A percentile compares a stretch with the other conserved stretches of the same genome.
phyloP scores from a whole-genome alignment of 179 eudicot genomes.

The Actinidia arguta region DNA sequence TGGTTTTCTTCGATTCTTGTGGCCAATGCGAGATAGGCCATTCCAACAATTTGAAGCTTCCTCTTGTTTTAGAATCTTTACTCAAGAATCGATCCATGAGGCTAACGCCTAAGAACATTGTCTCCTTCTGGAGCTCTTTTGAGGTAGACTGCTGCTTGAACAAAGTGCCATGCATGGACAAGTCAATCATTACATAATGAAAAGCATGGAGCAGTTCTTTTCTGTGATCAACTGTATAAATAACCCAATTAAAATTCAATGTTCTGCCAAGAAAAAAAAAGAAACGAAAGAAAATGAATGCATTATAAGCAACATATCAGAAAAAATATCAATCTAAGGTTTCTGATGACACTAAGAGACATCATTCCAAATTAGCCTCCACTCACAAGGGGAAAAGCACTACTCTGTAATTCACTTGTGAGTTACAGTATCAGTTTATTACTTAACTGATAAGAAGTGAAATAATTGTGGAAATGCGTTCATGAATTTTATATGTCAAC shows the following conservation, averaged over 20 bases:
- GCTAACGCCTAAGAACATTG: slow-evolving; percentile 78
- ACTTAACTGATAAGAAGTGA: no score
- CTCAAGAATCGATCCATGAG: slow-evolving; percentile 85
- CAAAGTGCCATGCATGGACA: slow-evolving; percentile 1
- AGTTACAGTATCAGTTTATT: background rate
- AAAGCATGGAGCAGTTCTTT: background rate
- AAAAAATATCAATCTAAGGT: background rate
- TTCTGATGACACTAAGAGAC: no score
- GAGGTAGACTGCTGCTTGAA: slow-evolving; percentile 64
- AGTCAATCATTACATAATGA: background rate
- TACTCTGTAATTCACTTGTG: no score
- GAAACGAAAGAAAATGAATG: background rate
- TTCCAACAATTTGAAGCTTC: slow-evolving; percentile 82
- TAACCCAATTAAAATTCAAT: background rate
- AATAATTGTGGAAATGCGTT: no score
- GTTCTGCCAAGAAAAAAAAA: background rate
- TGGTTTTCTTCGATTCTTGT: slow-evolving; percentile 95
- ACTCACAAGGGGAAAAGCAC: no score
- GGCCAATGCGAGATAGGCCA: slow-evolving; percentile 89
- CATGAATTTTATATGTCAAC: no score
- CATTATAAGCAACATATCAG: background rate
- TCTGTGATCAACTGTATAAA: background rate
- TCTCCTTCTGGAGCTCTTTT: slow-evolving; percentile 75
- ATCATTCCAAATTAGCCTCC: no score
- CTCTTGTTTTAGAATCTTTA: slow-evolving; percentile 79